A percentile compares a stretch with the other conserved stretches of the same genome.
These are phyloP conservation scores for Scopulariopsis brevicaulis DNA, from an alignment of 2,329 filamentous ascomycete genomes.

Conservation along the genomic window DNA sequence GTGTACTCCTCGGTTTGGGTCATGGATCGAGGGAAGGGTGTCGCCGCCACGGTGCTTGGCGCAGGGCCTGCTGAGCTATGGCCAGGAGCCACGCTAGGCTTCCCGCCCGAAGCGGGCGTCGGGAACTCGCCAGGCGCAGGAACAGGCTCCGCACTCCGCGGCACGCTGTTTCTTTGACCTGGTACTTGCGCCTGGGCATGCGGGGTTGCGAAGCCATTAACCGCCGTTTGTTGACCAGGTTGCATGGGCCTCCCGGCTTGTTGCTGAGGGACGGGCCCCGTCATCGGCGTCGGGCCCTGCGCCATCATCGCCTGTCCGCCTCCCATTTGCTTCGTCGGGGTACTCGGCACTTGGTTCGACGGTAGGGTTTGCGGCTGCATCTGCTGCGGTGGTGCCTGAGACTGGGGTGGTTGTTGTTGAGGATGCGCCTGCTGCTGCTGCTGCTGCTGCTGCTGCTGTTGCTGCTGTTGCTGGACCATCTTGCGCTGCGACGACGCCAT, in stretches of 20 bases:
- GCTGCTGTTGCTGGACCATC: slow-evolving; percentile 37
- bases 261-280: neutral
- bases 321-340: slow-evolving; percentile 11
- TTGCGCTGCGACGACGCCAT: slow-evolving; percentile 26
- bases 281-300: slow-evolving; percentile 15
- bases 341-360: slow-evolving; percentile 15
- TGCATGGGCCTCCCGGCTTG: slow-evolving; percentile 20
- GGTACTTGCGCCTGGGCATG: slow-evolving; percentile 10
- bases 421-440: slow-evolving; percentile 21
- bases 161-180: slow-evolving; percentile 37
- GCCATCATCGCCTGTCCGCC: slow-evolving; percentile 7
- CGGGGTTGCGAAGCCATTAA: slow-evolving; percentile 25
- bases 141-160: slow-evolving; percentile 35
- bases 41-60: neutral
- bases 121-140: neutral
- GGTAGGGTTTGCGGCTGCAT: slow-evolving; percentile 15
- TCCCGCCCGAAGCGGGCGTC: neutral
- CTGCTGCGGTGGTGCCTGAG: slow-evolving; percentile 26
- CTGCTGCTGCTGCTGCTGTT: slow-evolving; percentile 24
- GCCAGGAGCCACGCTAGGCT: neutral
- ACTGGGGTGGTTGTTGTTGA: slow-evolving; percentile 23
- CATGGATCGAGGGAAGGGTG: slow-evolving; percentile 2
- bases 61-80: neutral
- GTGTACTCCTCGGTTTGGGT: slow-evolving; percentile 31
- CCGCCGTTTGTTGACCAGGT: slow-evolving; percentile 19